A percentile compares a stretch with the other conserved stretches of the same genome.
These are phyloP conservation scores for Hypoxylon fragiforme DNA, from an alignment of 495 filamentous ascomycete species.

Conservation along the genomic window DNA sequence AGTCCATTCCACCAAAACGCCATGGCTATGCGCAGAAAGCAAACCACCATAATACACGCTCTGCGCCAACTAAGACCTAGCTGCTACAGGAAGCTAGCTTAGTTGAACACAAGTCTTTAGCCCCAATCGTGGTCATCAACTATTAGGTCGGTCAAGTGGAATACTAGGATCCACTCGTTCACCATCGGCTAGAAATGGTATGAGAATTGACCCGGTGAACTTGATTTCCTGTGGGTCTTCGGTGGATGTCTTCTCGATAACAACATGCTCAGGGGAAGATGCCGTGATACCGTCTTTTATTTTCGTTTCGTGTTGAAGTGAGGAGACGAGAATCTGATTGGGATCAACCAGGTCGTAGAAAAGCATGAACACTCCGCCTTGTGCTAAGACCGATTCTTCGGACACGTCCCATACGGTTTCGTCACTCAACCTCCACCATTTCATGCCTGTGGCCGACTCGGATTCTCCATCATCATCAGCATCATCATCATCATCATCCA, in stretches of 20 bases:
- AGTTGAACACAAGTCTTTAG: neutral
- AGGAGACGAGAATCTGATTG: conserved; percentile 33
- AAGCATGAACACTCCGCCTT: conserved; percentile 93
- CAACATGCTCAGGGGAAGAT: neutral
- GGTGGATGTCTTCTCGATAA: neutral
- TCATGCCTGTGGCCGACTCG: conserved; percentile 37
- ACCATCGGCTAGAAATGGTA: conserved; percentile 18
- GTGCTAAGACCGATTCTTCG: conserved; percentile 71
- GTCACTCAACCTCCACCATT: conserved; percentile 88
- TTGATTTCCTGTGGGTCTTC: neutral
- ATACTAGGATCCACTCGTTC: conserved; percentile 34
- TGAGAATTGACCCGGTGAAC: conserved; percentile 10
- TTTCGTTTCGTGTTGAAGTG: conserved; percentile 4
- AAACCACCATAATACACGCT: conserved; percentile 11
- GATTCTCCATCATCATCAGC: conserved; percentile 16
- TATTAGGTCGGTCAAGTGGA: conserved; percentile 32
- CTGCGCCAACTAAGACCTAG: conserved; percentile 4
- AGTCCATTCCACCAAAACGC: conserved; percentile 17
- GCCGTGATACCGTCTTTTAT: neutral
- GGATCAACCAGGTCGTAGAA: conserved; percentile 80
- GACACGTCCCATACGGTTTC: conserved; percentile 74
- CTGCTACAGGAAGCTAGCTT: neutral
- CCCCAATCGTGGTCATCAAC: neutral
- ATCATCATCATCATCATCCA: conserved; percentile 38
- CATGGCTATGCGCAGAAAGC: conserved; percentile 27